These are phyloP conservation scores for Colletotrichum siamense DNA, from an alignment of 2,329 filamentous ascomycete genomes.

Conservation along the genomic window DNA sequence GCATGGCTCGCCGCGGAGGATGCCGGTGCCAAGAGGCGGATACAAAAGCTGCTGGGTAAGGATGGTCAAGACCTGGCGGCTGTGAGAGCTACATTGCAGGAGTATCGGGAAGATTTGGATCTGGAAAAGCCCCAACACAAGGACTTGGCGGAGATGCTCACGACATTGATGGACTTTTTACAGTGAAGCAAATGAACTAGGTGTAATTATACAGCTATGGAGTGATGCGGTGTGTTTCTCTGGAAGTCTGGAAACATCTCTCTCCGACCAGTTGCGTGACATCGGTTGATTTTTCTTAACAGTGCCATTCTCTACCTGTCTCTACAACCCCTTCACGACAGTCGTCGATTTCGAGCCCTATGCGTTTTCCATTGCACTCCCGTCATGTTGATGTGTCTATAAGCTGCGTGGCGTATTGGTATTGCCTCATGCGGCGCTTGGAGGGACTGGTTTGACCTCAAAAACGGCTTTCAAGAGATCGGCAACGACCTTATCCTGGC, in stretches of 20 bases:
- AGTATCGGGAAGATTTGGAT: slow-evolving; percentile 58
- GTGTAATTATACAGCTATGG: background rate
- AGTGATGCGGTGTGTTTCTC: background rate
- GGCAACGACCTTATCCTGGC: slow-evolving; percentile 79
- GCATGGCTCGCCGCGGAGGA: slow-evolving; percentile 95
- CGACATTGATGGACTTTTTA: slow-evolving; percentile 57
- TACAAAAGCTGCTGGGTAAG: slow-evolving; percentile 69
- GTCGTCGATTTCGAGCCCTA: background rate
- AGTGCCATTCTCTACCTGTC: background rate
- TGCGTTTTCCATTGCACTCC: background rate
- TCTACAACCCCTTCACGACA: background rate
- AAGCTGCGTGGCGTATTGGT: background rate
- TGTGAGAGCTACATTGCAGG: slow-evolving; percentile 72
- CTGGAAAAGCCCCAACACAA: slow-evolving; percentile 64
- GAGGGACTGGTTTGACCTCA: slow-evolving; percentile 75
- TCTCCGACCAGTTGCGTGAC: background rate
- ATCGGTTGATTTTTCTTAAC: background rate
- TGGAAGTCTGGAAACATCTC: background rate
- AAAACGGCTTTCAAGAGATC: slow-evolving; percentile 86
- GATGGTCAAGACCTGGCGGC: slow-evolving; percentile 69
- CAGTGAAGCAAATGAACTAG: slow-evolving; percentile 22
- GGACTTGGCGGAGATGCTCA: slow-evolving; percentile 62
- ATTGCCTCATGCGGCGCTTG: slow-evolving; percentile 29
- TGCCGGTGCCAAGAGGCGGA: slow-evolving; percentile 70
- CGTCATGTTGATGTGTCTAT: background rate